Evolutionary conservation across 371 early-diverging fungal species (phyloP).

Genomic region (Batkoa obscura): DNA sequence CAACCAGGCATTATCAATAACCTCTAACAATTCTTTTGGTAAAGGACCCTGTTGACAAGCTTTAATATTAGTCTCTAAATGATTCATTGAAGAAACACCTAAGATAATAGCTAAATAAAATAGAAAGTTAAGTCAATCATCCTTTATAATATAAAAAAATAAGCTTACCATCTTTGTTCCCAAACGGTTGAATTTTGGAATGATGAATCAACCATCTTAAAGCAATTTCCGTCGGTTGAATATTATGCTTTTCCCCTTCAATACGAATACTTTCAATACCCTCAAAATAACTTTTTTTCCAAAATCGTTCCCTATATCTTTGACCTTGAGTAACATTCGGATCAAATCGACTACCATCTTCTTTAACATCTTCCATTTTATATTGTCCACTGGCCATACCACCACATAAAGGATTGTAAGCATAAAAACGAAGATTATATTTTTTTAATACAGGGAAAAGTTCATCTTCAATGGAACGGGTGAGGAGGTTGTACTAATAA

Average conservation of each 20-base stretch:
- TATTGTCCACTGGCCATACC: conserved; percentile 18
- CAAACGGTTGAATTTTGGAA: conserved; percentile 20
- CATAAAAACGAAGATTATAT: conserved; percentile 25
- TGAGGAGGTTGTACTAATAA: conserved; percentile 34
- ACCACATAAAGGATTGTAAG: conserved; percentile 41
- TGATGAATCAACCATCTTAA: conserved; percentile 42
- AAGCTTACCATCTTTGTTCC: conserved; percentile 22
- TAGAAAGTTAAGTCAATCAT: not conserved
- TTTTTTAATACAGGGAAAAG: conserved; percentile 32
- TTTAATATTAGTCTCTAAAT: conserved; percentile 22
- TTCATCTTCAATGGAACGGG: conserved; percentile 35
- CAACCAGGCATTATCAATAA: conserved; percentile 28
- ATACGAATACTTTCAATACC: conserved; percentile 21
- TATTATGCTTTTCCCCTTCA: conserved; percentile 16
- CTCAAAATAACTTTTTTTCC: conserved; percentile 30
- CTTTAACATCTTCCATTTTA: conserved; percentile 16
- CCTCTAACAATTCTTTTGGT: conserved; percentile 23
- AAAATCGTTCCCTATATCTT: conserved; percentile 33
- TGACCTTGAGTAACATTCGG: conserved; percentile 19
- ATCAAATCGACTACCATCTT: conserved; percentile 29
- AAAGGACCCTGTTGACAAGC: conserved; percentile 27
- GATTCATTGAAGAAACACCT: conserved; percentile 31
- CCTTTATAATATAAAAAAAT: not conserved
- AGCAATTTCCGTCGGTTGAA: conserved; percentile 23
- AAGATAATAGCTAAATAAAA: conserved; percentile 24